Conservation (phyloP, 2,329 filamentous ascomycete species). For the Aspergillus sp. region DNA sequence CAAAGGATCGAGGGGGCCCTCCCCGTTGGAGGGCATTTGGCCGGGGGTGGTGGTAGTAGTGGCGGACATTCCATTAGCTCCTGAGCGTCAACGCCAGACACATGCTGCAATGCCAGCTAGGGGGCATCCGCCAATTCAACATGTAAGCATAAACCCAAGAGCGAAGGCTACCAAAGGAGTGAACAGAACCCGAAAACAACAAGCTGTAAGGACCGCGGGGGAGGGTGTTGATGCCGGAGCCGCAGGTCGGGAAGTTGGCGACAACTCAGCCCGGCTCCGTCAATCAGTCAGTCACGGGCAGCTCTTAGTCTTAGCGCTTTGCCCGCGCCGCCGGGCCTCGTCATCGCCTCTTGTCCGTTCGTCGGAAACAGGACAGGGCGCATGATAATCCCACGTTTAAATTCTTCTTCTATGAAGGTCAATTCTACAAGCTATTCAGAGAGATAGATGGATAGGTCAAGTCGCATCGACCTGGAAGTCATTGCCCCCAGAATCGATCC, state of each 20-base stretch:
- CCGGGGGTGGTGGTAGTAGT: conserved; percentile 31
- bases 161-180: conserved; percentile 1
- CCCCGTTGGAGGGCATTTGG: conserved; percentile 43
- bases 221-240: conserved; percentile 2
- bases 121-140: conserved; percentile 12
- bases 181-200: background rate
- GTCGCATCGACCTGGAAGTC: background rate
- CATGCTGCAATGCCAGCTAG: conserved; percentile 22
- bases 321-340: background rate
- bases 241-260: conserved; percentile 1
- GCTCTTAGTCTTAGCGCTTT: background rate
- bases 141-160: background rate
- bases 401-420: background rate
- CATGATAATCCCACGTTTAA: too few relatives aligned
- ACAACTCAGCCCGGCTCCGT: background rate
- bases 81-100: conserved; percentile 23
- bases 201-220: conserved; percentile 3
- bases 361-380: too few relatives aligned
- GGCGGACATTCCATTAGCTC: conserved; percentile 39
- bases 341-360: background rate
- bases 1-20: conserved; percentile 41
- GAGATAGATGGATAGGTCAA: background rate
- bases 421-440: background rate
- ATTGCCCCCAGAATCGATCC: background rate
- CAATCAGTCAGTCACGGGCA: background rate